Evolutionary conservation across 805 yeast species (phyloP).

Genomic region (Candida vaughaniae): DNA sequence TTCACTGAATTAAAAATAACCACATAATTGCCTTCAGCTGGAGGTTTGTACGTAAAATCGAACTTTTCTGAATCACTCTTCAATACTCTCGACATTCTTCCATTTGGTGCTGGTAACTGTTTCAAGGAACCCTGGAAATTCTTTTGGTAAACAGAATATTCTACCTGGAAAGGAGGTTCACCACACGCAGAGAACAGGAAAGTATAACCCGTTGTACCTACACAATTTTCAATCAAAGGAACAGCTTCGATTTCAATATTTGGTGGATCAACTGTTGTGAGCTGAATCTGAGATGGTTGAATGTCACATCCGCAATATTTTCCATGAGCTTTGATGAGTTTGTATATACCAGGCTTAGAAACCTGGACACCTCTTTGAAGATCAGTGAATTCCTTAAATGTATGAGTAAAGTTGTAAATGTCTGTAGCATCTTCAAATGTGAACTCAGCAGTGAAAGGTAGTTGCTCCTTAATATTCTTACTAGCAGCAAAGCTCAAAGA

Average conservation of each 20-base stretch:
- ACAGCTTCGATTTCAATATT: constrained; percentile 43
- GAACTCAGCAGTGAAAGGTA: constrained; percentile 45
- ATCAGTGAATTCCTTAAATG: constrained; percentile 24
- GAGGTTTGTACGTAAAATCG: constrained; percentile 67
- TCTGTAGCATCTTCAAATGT: constrained; percentile 24
- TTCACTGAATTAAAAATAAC: constrained; percentile 65
- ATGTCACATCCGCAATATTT: constrained; percentile 67
- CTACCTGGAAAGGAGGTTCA: constrained; percentile 75
- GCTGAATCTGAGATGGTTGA: constrained; percentile 41
- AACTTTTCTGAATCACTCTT: constrained; percentile 22
- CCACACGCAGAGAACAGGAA: constrained; percentile 75
- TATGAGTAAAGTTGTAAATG: constrained; percentile 19
- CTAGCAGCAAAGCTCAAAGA: constrained; percentile 13
- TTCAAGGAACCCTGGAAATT: constrained; percentile 27
- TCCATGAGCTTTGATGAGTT: constrained; percentile 53
- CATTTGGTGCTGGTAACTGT: constrained; percentile 33
- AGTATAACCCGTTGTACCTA: constrained; percentile 81
- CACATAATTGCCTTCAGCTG: constrained; percentile 75
- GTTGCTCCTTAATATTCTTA: constrained; percentile 33
- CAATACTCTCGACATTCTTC: constrained; percentile 25
- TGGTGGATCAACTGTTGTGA: constrained; percentile 45
- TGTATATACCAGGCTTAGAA: constrained; percentile 65
- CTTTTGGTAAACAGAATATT: constrained; percentile 55
- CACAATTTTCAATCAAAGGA: constrained; percentile 80
- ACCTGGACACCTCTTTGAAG: constrained; percentile 35